Evolutionary conservation across 495 filamentous ascomycete genomes (phyloP).

Genomic region (Staphylotrichum tortipilum): DNA sequence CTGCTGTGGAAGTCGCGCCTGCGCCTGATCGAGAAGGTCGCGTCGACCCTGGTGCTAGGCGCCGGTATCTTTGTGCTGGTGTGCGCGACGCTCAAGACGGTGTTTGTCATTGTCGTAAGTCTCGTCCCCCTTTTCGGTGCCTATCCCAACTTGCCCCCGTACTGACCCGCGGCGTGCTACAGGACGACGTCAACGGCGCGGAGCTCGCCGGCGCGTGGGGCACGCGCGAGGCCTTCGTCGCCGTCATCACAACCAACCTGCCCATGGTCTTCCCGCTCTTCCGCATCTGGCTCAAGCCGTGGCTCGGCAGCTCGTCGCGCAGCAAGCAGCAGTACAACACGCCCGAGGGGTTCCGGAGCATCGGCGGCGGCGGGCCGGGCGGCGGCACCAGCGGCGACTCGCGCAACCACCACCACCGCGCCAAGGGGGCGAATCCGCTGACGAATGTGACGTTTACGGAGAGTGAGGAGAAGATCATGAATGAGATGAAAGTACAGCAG

Average conservation of each 20-base stretch:
- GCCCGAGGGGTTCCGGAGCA: slow-evolving; percentile 6
- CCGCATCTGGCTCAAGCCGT: slow-evolving; percentile 33
- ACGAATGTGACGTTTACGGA: slow-evolving; percentile 10
- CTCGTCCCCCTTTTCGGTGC: slow-evolving; percentile 30
- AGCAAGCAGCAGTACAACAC: slow-evolving; percentile 6
- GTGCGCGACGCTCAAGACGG: slow-evolving; percentile 41
- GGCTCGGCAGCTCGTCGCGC: slow-evolving; percentile 20
- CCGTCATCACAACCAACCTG: slow-evolving; percentile 44
- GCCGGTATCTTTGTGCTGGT: slow-evolving; percentile 44
- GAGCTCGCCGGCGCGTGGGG: slow-evolving; percentile 42
- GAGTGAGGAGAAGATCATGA: slow-evolving; percentile 9
- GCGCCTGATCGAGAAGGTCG: slow-evolving; percentile 37
- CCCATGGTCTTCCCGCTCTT: slow-evolving; percentile 47
- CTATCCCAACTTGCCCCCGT: background rate
- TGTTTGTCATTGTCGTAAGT: slow-evolving; percentile 32
- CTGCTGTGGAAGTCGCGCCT: slow-evolving; percentile 43
- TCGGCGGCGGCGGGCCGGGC: slow-evolving; percentile 7
- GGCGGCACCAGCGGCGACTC: background rate
- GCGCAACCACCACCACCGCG: background rate
- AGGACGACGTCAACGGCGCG: slow-evolving; percentile 42
- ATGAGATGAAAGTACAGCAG: slow-evolving; percentile 9
- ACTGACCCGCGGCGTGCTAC: background rate
- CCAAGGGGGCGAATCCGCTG: background rate
- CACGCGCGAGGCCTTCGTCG: slow-evolving; percentile 45
- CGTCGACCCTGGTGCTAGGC: slow-evolving; percentile 38